Conservation (phyloP, 139 green algal species). For the Chlamydomonas sphaeroides region DNA sequence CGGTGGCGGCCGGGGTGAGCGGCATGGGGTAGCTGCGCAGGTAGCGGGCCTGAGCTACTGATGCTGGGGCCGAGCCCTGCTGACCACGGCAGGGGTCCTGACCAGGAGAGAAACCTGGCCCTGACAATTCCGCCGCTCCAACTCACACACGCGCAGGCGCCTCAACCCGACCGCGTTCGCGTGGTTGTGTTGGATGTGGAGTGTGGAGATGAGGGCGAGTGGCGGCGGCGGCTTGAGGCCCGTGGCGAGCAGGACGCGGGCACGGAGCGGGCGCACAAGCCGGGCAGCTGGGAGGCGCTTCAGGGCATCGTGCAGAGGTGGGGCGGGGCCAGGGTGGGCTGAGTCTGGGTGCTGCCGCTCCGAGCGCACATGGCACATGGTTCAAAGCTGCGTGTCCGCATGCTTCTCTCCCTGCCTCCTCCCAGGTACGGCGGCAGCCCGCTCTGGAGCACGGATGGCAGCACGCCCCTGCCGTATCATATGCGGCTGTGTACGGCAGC, state of each 20-base stretch:
- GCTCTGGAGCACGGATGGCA: slow-evolving; percentile 54
- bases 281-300: slow-evolving; percentile 61
- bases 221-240: slow-evolving; percentile 64
- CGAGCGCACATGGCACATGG: too few species aligned
- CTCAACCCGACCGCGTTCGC: neutral
- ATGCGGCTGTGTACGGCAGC: slow-evolving; percentile 39
- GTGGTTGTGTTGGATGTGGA: slow-evolving; percentile 71
- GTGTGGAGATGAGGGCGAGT: slow-evolving; percentile 46
- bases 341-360: too few species aligned
- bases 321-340: neutral
- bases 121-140: neutral
- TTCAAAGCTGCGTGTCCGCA: neutral
- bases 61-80: too few species aligned
- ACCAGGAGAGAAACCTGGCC: neutral
- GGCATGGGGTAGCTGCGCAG: too few species aligned
- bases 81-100: too few species aligned
- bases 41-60: too few species aligned
- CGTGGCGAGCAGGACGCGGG: slow-evolving; percentile 34
- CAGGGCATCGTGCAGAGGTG: slow-evolving; percentile 54
- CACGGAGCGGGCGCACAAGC: slow-evolving; percentile 61
- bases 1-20: slow-evolving; percentile 54
- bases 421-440: slow-evolving; percentile 57
- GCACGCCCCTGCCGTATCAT: slow-evolving; percentile 4
- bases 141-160: neutral
- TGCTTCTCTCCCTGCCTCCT: neutral